Base-by-base conservation (phyloP, 2,329 filamentous ascomycete genomes). In the Pseudogymnoascus destructans region DNA sequence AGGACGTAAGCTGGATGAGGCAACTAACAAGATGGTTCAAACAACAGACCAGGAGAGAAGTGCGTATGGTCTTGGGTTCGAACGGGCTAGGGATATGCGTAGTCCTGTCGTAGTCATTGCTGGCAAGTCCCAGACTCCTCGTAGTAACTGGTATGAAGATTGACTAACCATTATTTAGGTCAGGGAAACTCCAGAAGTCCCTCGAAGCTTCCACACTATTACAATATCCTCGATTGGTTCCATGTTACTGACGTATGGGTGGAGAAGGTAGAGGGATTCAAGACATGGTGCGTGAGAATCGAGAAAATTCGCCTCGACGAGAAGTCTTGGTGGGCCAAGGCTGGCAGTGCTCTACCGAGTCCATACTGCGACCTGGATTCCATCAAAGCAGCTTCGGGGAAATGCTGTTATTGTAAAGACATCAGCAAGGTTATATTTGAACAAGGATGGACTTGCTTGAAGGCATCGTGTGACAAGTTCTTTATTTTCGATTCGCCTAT, bases 201-300 rank as follows among this genome's bases (percentile, higher is more conserved):
- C 0, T 75, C 74, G 1, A 71, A 73, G 23, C 71, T 84, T 6
- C 77, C 79, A 0, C 74, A 84, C 59, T 71, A 76, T 0, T 89
- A 83, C 64, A 82, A 78, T 58, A 80, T 89, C 0, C 73, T 90
- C 40, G 84, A 75, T n/a, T 82, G 77, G 68, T 90, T 87, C 67
- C 79, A 82, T 55, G 73, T 87, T 10, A 86, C 84, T 0, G 73
- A 85, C 55, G 73, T 89, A 0, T 91, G 86, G 86, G 73, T 71
- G 9, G 86, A 91, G 64, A 77, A 74, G 60, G 72, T 72, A 3
- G 61, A 70, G 0, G 33, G 59, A 0, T 62, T 69, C 5, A 66
- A 63, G 1, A 62, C 69, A 0, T 77, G 79, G 63, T 82, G 80
- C 62, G 75, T 85, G 23, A 79, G 85, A 0, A 77, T 89, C 3